Conservation (phyloP, 352 stramenopile genomes). For the Globisporangium radiosum region DNA sequence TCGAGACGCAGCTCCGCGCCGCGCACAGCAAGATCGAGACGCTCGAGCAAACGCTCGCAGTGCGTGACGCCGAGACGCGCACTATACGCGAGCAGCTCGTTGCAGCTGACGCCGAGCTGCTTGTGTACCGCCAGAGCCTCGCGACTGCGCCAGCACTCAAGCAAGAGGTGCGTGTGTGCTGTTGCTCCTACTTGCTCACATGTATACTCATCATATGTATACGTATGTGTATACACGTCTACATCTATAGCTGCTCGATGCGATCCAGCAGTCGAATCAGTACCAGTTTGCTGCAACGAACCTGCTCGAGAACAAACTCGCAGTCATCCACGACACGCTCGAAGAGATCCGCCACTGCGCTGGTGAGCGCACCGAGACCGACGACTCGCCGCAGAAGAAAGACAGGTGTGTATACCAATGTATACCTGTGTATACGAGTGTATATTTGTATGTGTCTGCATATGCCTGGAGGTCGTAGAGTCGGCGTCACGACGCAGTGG, state of each 20-base stretch:
- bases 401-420: constrained; percentile 28
- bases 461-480: too few relatives aligned
- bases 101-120: constrained; percentile 39
- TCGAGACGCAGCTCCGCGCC: constrained; percentile 19
- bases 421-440: too few relatives aligned
- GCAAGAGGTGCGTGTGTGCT: constrained; percentile 1
- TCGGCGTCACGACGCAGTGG: too few relatives aligned
- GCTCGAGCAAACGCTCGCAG: constrained; percentile 23
- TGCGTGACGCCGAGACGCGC: constrained; percentile 22
- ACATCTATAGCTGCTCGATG: constrained; percentile 15
- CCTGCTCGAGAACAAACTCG: constrained; percentile 54
- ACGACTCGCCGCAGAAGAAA: constrained; percentile 45
- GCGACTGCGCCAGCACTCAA: constrained; percentile 1
- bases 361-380: constrained; percentile 40
- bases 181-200: too few relatives aligned
- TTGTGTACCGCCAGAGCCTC: constrained; percentile 19
- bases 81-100: constrained; percentile 36
- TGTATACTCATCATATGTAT: too few relatives aligned
- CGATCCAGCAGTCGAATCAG: constrained; percentile 29
- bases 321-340: constrained; percentile 50
- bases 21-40: constrained; percentile 20
- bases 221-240: too few relatives aligned
- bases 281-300: constrained; percentile 22
- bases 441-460: too few relatives aligned
- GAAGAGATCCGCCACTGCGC: constrained; percentile 43